Evolutionary conservation across 2,329 filamentous ascomycete species (phyloP).

Genomic region (Lojkania enalia): DNA sequence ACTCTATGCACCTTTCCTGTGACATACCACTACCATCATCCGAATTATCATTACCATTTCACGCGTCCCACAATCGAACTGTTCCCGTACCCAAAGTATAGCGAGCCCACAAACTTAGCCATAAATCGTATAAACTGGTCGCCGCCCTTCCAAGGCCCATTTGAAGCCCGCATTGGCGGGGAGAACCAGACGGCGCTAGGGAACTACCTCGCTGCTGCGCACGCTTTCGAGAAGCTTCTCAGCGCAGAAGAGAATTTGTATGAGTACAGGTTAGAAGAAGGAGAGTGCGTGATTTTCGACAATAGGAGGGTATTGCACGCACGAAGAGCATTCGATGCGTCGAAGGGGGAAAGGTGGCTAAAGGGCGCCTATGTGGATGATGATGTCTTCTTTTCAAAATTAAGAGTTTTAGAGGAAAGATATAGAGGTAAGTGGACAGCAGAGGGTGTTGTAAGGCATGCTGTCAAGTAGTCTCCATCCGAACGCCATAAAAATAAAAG

Average conservation of each 20-base stretch:
- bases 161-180: slow-evolving; percentile 44
- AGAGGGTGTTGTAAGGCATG: slow-evolving; percentile 37
- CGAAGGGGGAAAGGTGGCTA: slow-evolving; percentile 73
- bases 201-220: slow-evolving; percentile 48
- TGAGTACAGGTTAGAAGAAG: slow-evolving; percentile 73
- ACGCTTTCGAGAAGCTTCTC: slow-evolving; percentile 61
- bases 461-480: slow-evolving; percentile 21
- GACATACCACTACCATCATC: slow-evolving; percentile 69
- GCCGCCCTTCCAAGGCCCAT: slow-evolving; percentile 74
- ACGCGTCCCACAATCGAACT: slow-evolving; percentile 60
- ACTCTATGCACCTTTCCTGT: slow-evolving; percentile 53
- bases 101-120: slow-evolving; percentile 34
- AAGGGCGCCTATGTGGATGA: slow-evolving; percentile 81
- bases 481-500: too few relatives aligned
- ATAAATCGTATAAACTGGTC: slow-evolving; percentile 66
- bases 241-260: slow-evolving; percentile 64
- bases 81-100: slow-evolving; percentile 26
- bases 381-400: slow-evolving; percentile 60
- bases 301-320: slow-evolving; percentile 87
- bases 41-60: slow-evolving; percentile 63
- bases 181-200: slow-evolving; percentile 30
- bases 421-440: slow-evolving; percentile 37
- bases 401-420: slow-evolving; percentile 48
- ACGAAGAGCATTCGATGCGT: slow-evolving; percentile 70
- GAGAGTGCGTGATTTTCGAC: slow-evolving; percentile 92